These are phyloP conservation scores for Solioccasus polychromus DNA, from an alignment of 768 basidiomycete species.

Conservation along the genomic window DNA sequence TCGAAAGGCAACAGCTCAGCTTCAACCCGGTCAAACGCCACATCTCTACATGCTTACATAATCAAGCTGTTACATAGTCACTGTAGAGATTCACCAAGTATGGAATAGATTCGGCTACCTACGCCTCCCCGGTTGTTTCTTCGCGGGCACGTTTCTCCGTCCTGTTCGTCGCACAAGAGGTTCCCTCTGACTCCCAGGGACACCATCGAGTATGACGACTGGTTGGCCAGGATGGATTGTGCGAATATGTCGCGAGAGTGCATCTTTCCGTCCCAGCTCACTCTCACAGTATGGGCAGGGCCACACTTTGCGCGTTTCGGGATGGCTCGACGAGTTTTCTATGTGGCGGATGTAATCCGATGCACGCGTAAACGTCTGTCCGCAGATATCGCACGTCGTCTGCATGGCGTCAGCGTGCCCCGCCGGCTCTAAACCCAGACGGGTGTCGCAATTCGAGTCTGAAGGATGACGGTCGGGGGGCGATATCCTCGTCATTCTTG, in stretches of 20 bases:
- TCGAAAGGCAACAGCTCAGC: too few species aligned
- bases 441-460: background rate
- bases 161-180: slow-evolving; percentile 1
- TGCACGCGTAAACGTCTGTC: slow-evolving; percentile 15
- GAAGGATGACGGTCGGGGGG: background rate
- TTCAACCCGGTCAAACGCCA: too few species aligned
- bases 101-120: too few species aligned
- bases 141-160: slow-evolving; percentile 5
- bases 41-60: slow-evolving; percentile 11
- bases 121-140: slow-evolving; percentile 1
- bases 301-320: slow-evolving; percentile 26
- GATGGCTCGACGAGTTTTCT: slow-evolving; percentile 20
- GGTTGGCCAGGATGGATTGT: slow-evolving; percentile 11
- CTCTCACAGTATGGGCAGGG: slow-evolving; percentile 21
- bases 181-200: background rate
- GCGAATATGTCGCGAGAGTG: slow-evolving; percentile 22
- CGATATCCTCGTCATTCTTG: background rate
- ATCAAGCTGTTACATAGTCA: too few species aligned
- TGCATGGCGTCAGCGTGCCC: background rate
- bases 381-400: slow-evolving; percentile 15
- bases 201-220: background rate
- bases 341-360: slow-evolving; percentile 23
- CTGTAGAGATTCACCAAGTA: too few species aligned
- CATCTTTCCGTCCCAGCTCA: slow-evolving; percentile 24
- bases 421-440: background rate